Evolutionary conservation across 2,329 filamentous ascomycete genomes (phyloP).

Genomic region (Pezicula carpinea): DNA sequence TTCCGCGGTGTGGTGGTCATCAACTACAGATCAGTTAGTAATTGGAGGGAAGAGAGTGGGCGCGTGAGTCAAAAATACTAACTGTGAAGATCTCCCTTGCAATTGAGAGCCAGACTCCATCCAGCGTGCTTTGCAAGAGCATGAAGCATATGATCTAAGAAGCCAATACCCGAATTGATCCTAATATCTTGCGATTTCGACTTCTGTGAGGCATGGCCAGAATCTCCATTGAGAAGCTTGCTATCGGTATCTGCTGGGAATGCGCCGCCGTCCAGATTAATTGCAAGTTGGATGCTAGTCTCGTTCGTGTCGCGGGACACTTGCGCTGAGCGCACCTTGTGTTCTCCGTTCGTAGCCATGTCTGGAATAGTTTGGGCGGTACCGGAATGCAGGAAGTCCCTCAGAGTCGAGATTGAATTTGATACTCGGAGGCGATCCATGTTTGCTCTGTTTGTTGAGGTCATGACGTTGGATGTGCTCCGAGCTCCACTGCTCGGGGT

Average conservation of each 20-base stretch:
- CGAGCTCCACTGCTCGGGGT: neutral
- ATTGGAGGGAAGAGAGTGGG: neutral
- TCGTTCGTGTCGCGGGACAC: constrained; percentile 93
- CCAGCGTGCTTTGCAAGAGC: constrained; percentile 93
- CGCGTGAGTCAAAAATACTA: constrained; percentile 30
- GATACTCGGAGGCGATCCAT: neutral
- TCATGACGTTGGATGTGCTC: neutral
- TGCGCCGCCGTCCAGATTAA: constrained; percentile 88
- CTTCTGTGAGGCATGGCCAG: constrained; percentile 76
- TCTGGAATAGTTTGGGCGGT: neutral
- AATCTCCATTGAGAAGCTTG: constrained; percentile 44
- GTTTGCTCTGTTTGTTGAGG: neutral
- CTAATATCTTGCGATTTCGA: constrained; percentile 82
- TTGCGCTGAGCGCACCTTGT: constrained; percentile 59
- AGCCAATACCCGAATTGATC: constrained; percentile 91
- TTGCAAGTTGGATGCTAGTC: constrained; percentile 89
- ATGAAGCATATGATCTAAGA: constrained; percentile 98
- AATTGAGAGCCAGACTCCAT: constrained; percentile 81
- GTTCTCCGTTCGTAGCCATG: constrained; percentile 16
- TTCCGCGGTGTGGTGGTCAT: constrained; percentile 98
- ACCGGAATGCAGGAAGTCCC: neutral
- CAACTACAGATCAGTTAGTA: constrained; percentile 52
- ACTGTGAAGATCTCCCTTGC: constrained; percentile 90
- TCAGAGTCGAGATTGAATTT: too few species aligned
- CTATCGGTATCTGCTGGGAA: constrained; percentile 62